These are phyloP conservation scores for Lasiosphaeris hirsuta DNA, from an alignment of 495 filamentous ascomycete genomes.

Conservation along the genomic window DNA sequence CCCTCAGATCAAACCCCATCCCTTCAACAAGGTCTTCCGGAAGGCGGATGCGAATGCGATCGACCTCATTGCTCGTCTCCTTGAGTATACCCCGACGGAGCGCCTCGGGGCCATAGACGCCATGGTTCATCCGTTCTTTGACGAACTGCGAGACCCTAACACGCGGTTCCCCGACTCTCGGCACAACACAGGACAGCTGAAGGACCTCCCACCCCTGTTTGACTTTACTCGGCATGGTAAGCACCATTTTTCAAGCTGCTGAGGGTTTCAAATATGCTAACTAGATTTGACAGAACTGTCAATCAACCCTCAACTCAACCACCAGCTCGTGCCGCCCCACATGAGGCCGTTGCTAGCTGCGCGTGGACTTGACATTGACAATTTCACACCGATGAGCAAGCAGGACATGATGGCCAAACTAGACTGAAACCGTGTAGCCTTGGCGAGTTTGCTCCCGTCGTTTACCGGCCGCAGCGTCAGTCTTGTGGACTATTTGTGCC, in stretches of 20 bases:
- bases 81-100: conserved; percentile 97
- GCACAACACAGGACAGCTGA: conserved; percentile 68
- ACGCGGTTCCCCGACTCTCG: conserved; percentile 92
- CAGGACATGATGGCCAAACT: conserved; percentile 97
- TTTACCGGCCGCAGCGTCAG: conserved; percentile 17
- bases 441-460: conserved; percentile 15
- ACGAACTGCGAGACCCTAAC: conserved; percentile 84
- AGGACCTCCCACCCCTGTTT: conserved; percentile 84
- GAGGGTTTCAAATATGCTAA: neutral
- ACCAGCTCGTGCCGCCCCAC: conserved; percentile 80
- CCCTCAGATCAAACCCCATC: conserved; percentile 98
- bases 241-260: conserved; percentile 22
- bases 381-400: conserved; percentile 84
- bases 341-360: conserved; percentile 67
- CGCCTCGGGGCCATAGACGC: conserved; percentile 91
- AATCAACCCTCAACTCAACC: conserved; percentile 83
- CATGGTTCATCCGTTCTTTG: conserved; percentile 98
- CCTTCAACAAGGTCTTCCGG: conserved; percentile 98
- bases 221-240: conserved; percentile 92
- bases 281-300: conserved; percentile 70
- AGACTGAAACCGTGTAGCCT: conserved; percentile 60
- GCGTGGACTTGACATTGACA: conserved; percentile 87
- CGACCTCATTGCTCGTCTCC: conserved; percentile 85
- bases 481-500: conserved; percentile 21
- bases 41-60: conserved; percentile 90